Base-by-base conservation (phyloP, 2,329 filamentous ascomycete species). In the Fusarium mundagurra region DNA sequence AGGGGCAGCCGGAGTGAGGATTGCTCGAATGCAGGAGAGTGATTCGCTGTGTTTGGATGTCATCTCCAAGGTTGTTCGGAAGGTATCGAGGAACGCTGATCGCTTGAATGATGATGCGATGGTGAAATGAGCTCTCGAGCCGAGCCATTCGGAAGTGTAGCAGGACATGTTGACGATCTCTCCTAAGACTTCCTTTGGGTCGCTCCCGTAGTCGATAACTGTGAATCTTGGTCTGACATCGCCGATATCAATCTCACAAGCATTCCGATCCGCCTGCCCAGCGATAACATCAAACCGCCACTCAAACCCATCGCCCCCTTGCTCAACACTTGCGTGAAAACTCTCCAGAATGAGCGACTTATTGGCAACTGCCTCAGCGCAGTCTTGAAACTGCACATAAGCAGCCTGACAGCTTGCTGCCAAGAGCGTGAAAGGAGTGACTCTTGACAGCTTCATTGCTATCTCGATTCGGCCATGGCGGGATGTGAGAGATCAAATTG, bases 331-430 rank as follows among this genome's bases (percentile, higher is more conserved):
- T 0, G 71, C 71, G 17, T 24, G 47, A 41, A 73, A 67, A 18
- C 71, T 73, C 43, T 67, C 53, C 2, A 61, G 71, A 44, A 60
- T 67, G 22, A 73, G 24, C 33, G 51, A 53, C 17, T 22, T 27
- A 14, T 61, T 22, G 6, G 47, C n/a, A 2, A 20, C 10, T 3
- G 14, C 24, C 5, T 71, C 45, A 6, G 38, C 44, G 7, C 71
- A 73, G 18, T 74, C 54, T n/a, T 57, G 71, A 0, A 71, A 73
- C 51, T 71, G 71, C 16, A 73, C 53, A 41, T 64, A 61, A 31
- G 71, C 71, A n/a, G 53, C 67, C 31, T 61, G 65, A 27, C 47
- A 61, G 24, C 55, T 45, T 6, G 45, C 55, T 47, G 47, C n/a
- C 47, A 67, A 53, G 47, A 63, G 9, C 17, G 44, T 14, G 22